Evolutionary conservation across 441 rosid species (phyloP).

Genomic region (Eutrema salsugineum): DNA sequence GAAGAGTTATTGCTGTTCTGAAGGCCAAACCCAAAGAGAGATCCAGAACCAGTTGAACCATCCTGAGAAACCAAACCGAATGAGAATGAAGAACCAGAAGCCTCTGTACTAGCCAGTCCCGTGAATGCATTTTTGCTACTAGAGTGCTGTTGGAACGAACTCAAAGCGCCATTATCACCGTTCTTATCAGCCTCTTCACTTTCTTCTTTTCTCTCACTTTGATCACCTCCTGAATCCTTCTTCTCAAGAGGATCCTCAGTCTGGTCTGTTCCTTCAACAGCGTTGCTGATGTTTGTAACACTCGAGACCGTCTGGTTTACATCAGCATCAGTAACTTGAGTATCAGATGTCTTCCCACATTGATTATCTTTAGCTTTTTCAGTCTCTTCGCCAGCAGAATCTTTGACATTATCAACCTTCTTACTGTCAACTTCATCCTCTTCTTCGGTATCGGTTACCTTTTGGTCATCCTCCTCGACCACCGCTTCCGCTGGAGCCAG

Average conservation of each 20-base stretch:
- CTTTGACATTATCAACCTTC: conserved; percentile 23
- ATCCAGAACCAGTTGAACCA: conserved; percentile 45
- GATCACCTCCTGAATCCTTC: conserved; percentile 31
- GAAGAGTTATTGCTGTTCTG: conserved; percentile 60
- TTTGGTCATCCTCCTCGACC: conserved; percentile 34
- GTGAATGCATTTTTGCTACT: conserved; percentile 88
- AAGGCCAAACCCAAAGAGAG: conserved; percentile 54
- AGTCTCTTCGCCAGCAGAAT: conserved; percentile 1
- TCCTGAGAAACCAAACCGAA: conserved; percentile 53
- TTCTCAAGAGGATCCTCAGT: conserved; percentile 28
- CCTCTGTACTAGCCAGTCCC: conserved; percentile 84
- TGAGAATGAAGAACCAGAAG: conserved; percentile 58
- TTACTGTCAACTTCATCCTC: conserved; percentile 25
- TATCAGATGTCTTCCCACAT: conserved; percentile 7
- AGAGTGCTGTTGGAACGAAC: conserved; percentile 86
- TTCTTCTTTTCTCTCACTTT: conserved; percentile 33
- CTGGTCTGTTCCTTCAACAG: conserved; percentile 29
- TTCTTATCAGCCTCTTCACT: conserved; percentile 36
- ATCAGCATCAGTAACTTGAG: conserved; percentile 26
- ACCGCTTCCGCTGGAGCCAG: conserved; percentile 29
- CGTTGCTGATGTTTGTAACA: conserved; percentile 12
- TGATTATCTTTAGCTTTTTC: conserved; percentile 28
- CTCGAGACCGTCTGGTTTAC: conserved; percentile 33
- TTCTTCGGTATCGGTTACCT: conserved; percentile 26
- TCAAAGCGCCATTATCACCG: conserved; percentile 43